These are phyloP conservation scores for Cadophora sp. DNA, from an alignment of 2,329 filamentous ascomycete species.

Conservation along the genomic window DNA sequence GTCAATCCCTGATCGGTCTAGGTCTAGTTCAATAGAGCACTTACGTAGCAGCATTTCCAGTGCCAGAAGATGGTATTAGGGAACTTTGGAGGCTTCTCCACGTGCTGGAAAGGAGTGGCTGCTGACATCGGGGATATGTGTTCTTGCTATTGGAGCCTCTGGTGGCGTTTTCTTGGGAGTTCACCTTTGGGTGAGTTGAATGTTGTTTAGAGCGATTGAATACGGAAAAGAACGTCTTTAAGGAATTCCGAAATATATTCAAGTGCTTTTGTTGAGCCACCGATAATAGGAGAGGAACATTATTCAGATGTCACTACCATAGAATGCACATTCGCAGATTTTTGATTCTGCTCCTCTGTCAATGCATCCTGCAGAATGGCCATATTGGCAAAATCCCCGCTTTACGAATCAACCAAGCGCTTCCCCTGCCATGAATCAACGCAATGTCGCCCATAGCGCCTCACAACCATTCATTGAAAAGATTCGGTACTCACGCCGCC, in stretches of 20 bases:
- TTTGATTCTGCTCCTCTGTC: too few relatives aligned
- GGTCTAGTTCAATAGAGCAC: not conserved
- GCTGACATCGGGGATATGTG: not conserved
- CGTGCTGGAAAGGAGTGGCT: not conserved
- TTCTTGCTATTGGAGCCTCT: not conserved
- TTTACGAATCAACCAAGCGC: not conserved
- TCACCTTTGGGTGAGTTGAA: not conserved
- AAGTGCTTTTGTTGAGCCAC: too few relatives aligned
- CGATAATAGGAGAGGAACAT: too few relatives aligned
- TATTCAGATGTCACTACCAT: too few relatives aligned
- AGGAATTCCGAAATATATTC: too few relatives aligned
- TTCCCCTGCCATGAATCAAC: too few relatives aligned
- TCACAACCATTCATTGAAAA: not conserved
- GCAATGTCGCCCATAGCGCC: not conserved
- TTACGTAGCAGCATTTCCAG: constrained; percentile 5
- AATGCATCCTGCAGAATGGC: too few relatives aligned
- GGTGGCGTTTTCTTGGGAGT: not conserved
- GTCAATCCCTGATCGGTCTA: too few relatives aligned
- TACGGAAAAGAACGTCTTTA: too few relatives aligned
- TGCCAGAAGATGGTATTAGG: not conserved
- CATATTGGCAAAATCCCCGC: too few relatives aligned
- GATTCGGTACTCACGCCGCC: too few relatives aligned
- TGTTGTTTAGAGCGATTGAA: not conserved
- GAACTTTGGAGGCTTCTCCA: not conserved
- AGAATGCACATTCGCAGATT: too few relatives aligned